A percentile compares a stretch with the other conserved stretches of the same genome.
These are phyloP conservation scores for Aspergillus bridgeri DNA, from an alignment of 495 filamentous ascomycete species.

Conservation along the genomic window DNA sequence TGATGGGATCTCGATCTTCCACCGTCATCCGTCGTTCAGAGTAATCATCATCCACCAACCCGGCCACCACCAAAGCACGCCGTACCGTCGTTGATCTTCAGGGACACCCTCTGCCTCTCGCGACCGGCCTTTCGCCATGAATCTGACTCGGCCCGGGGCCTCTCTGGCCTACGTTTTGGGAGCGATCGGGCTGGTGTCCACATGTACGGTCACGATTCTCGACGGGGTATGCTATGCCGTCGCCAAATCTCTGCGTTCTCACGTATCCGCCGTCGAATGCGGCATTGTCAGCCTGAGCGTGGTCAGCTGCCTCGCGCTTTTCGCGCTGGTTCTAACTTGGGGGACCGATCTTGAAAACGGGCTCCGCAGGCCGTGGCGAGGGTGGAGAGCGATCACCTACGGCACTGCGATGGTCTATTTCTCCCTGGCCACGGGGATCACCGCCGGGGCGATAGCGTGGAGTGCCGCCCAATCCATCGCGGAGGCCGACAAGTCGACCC, in stretches of 20 bases:
- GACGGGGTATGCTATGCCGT: constrained; percentile 32
- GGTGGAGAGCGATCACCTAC: constrained; percentile 23
- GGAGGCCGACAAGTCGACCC: neutral
- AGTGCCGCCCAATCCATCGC: constrained; percentile 15
- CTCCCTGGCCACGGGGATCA: constrained; percentile 25
- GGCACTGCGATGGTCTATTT: constrained; percentile 27
- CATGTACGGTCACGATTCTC: constrained; percentile 30
- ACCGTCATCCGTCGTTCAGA: neutral
- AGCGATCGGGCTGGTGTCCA: constrained; percentile 23
- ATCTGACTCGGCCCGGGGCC: constrained; percentile 16
- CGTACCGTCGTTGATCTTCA: neutral
- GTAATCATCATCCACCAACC: neutral
- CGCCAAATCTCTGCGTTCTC: constrained; percentile 19
- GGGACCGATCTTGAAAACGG: constrained; percentile 22
- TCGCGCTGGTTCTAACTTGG: constrained; percentile 25
- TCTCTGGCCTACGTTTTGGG: constrained; percentile 26
- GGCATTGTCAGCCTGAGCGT: constrained; percentile 27
- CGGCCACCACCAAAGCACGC: neutral
- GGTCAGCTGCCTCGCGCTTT: constrained; percentile 26
- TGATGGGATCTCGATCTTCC: constrained; percentile 4
- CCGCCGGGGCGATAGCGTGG: constrained; percentile 31
- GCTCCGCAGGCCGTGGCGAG: constrained; percentile 8
- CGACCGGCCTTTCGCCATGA: neutral
- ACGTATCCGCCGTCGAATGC: constrained; percentile 19
- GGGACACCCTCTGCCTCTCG: neutral